Evolutionary conservation across 1,284 basidiomycete genomes (phyloP).

Genomic region (Leccinum pachyderme): DNA sequence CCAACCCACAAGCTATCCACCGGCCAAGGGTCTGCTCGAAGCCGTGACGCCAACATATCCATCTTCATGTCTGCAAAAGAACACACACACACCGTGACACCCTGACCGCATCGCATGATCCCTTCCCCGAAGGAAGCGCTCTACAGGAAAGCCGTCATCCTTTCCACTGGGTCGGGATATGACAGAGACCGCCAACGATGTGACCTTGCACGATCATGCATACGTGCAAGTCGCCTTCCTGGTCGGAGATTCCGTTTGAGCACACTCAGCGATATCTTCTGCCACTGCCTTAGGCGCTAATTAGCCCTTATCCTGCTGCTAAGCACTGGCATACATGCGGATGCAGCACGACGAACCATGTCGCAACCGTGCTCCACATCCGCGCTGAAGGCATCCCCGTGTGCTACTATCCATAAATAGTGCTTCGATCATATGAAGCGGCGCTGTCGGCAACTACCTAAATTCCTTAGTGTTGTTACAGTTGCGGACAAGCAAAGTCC

Average conservation of each 20-base stretch:
- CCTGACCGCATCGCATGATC: conserved; percentile 4
- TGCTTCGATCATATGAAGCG: too few relatives aligned
- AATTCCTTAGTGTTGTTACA: too few relatives aligned
- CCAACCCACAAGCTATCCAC: conserved; percentile 67
- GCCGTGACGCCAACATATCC: conserved; percentile 89
- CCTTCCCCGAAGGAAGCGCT: conserved; percentile 66
- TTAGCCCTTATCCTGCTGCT: background rate
- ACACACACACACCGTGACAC: too few relatives aligned
- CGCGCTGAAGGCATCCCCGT: conserved; percentile 75
- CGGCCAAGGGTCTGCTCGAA: conserved; percentile 86
- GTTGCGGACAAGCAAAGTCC: too few relatives aligned
- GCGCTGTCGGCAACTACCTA: too few relatives aligned
- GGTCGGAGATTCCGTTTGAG: conserved; percentile 98
- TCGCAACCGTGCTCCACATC: conserved; percentile 92
- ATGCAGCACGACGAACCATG: conserved; percentile 91
- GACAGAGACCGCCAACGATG: conserved; percentile 93
- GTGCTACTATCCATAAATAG: too few relatives aligned
- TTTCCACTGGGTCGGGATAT: conserved; percentile 96
- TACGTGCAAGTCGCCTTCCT: conserved; percentile 84
- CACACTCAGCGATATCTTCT: conserved; percentile 36
- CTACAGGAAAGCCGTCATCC: conserved; percentile 84
- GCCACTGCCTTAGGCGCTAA: too few relatives aligned
- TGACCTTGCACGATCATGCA: conserved; percentile 76
- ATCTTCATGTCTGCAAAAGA: conserved; percentile 90
- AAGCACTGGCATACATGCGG: background rate